Percentiles rank a stretch among this genome's conserved stretches.
These are phyloP conservation scores for Diaporthe ilicicola DNA, from an alignment of 2,329 filamentous ascomycete species.

Conservation along the genomic window DNA sequence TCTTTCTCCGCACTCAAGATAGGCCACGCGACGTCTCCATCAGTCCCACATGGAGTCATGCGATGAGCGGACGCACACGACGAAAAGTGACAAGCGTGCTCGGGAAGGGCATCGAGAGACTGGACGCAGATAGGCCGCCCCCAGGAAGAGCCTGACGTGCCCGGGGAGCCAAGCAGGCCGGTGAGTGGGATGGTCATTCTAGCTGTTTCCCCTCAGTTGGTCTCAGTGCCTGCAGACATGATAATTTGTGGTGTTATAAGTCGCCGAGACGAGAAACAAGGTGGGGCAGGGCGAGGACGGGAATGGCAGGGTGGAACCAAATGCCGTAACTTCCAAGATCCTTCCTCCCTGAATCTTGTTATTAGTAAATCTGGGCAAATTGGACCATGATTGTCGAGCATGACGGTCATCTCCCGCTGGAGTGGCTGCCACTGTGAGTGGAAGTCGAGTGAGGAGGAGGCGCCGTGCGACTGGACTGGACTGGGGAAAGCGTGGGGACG, in stretches of 20 bases:
- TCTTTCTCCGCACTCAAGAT: conserved; percentile 26
- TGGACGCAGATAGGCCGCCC: conserved; percentile 17
- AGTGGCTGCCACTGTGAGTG: conserved; percentile 3
- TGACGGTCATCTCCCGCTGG: conserved; percentile 18
- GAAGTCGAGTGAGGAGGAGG: conserved; percentile 10
- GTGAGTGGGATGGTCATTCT: conserved; percentile 14
- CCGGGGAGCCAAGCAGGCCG: conserved; percentile 7
- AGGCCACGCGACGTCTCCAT: conserved; percentile 26
- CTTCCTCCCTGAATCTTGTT: not conserved
- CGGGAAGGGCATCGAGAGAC: conserved; percentile 5
- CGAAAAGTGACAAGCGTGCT: conserved; percentile 26
- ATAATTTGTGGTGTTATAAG: conserved; percentile 24
- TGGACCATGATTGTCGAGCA: conserved; percentile 14
- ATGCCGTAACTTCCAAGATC: not conserved
- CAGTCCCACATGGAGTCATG: conserved; percentile 30
- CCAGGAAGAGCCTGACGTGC: not conserved
- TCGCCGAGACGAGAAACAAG: not conserved
- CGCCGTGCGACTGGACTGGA: conserved; percentile 17
- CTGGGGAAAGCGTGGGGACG: conserved; percentile 26
- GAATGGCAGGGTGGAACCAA: not conserved
- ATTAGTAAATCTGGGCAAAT: conserved; percentile 22
- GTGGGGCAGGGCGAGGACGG: not conserved
- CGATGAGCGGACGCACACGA: conserved; percentile 25
- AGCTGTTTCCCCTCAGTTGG: conserved; percentile 12
- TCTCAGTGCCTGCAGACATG: conserved; percentile 9